phyloP scores from a whole-genome alignment of 768 basidiomycete genomes.

The Pisolithus marmoratus region DNA sequence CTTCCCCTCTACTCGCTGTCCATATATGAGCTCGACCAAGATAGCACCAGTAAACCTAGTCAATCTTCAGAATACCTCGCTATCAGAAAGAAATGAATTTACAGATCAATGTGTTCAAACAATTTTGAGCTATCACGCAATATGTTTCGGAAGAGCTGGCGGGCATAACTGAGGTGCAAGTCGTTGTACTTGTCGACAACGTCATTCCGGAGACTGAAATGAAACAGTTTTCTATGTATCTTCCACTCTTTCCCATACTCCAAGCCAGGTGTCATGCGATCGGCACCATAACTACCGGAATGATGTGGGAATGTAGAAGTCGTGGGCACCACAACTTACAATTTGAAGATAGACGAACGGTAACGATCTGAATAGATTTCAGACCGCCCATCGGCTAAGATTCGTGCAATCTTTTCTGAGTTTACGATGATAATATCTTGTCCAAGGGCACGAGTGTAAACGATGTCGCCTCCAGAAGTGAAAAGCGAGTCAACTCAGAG shows the following conservation, averaged over 20 bases:
- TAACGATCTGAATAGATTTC: slow-evolving; percentile 3
- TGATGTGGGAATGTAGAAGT: neutral
- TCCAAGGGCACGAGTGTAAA: slow-evolving; percentile 1
- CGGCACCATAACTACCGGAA: slow-evolving; percentile 2
- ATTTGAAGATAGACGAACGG: neutral
- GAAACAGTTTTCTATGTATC: slow-evolving; percentile 11
- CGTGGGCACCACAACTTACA: neutral
- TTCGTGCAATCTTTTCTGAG: slow-evolving; percentile 4
- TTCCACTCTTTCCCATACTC: slow-evolving; percentile 13
- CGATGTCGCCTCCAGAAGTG: slow-evolving; percentile 2
- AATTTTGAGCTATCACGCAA: neutral
- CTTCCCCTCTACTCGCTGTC: slow-evolving; percentile 1
- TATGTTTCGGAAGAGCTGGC: neutral
- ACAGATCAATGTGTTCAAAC: slow-evolving; percentile 2
- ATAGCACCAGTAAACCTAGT: neutral
- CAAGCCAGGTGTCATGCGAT: slow-evolving; percentile 6
- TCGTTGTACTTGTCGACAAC: slow-evolving; percentile 4
- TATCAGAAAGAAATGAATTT: neutral
- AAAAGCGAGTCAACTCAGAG: neutral
- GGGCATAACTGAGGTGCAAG: neutral
- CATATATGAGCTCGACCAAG: slow-evolving; percentile 4
- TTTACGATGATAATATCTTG: slow-evolving; percentile 4
- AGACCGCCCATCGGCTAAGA: slow-evolving; percentile 3
- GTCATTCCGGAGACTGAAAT: slow-evolving; percentile 6
- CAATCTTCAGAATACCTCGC: neutral